These are phyloP conservation scores for Coniella vitis DNA, from an alignment of 2,329 filamentous ascomycete species.

Conservation along the genomic window DNA sequence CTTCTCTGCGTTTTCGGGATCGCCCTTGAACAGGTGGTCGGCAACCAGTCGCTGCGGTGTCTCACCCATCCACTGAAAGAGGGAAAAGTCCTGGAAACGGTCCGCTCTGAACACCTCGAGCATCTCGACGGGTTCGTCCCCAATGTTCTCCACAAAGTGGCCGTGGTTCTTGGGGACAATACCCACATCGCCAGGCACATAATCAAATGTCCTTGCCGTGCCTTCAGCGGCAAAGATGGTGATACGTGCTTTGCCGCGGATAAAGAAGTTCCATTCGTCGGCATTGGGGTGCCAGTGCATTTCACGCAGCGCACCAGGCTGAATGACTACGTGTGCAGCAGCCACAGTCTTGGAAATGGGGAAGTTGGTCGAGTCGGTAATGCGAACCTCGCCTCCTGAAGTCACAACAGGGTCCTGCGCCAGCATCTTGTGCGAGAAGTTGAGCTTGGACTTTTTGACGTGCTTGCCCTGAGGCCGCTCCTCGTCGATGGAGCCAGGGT, in stretches of 20 bases:
- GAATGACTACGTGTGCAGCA: slow-evolving; percentile 63
- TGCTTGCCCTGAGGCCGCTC: slow-evolving; percentile 55
- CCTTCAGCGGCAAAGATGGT: slow-evolving; percentile 68
- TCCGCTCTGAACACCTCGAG: slow-evolving; percentile 69
- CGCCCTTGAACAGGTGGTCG: slow-evolving; percentile 59
- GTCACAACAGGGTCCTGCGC: slow-evolving; percentile 60
- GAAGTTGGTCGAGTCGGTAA: slow-evolving; percentile 71
- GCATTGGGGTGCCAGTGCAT: slow-evolving; percentile 80
- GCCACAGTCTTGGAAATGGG: slow-evolving; percentile 66
- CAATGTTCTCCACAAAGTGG: slow-evolving; percentile 76
- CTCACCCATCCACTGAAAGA: slow-evolving; percentile 71
- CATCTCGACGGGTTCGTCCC: slow-evolving; percentile 69
- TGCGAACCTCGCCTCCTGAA: slow-evolving; percentile 64
- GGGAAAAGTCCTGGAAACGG: slow-evolving; percentile 64
- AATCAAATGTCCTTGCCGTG: slow-evolving; percentile 69
- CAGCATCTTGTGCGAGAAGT: slow-evolving; percentile 67
- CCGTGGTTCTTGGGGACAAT: slow-evolving; percentile 73
- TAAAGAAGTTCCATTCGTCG: slow-evolving; percentile 78
- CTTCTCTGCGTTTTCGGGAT: slow-evolving; percentile 52
- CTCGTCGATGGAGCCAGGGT: slow-evolving; percentile 56
- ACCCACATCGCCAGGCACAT: slow-evolving; percentile 66
- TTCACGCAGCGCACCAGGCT: slow-evolving; percentile 66
- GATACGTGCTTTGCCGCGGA: slow-evolving; percentile 62
- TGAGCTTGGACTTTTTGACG: slow-evolving; percentile 59
- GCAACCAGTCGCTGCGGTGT: slow-evolving; percentile 59